Conservation (phyloP, 768 basidiomycete genomes). For the Termitomyces sp. region DNA sequence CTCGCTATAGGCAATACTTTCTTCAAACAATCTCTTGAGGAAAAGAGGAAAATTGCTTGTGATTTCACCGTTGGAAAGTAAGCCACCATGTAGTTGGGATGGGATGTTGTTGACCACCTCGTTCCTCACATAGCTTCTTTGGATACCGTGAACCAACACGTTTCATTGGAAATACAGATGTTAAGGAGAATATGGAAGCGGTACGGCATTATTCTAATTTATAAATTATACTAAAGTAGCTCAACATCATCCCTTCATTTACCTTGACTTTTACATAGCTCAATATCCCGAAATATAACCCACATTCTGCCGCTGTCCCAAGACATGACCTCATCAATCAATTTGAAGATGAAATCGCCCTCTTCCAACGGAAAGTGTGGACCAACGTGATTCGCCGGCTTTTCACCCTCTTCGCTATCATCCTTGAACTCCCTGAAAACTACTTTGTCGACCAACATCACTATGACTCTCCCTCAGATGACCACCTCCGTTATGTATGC, state of each 20-base stretch:
- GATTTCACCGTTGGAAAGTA: constrained; percentile 30
- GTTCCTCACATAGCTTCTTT: constrained; percentile 21
- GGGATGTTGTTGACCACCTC: background rate
- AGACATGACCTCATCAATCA: constrained; percentile 21
- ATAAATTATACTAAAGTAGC: background rate
- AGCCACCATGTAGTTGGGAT: background rate
- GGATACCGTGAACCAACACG: constrained; percentile 34
- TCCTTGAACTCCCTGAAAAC: constrained; percentile 46
- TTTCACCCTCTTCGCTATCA: constrained; percentile 32
- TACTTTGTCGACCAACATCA: constrained; percentile 36
- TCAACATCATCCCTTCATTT: background rate
- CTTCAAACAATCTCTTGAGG: constrained; percentile 30
- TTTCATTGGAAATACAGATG: constrained; percentile 27
- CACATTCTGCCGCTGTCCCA: constrained; percentile 12
- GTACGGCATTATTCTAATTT: background rate
- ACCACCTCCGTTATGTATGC: constrained; percentile 30
- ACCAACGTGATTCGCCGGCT: constrained; percentile 26
- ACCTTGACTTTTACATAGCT: constrained; percentile 12
- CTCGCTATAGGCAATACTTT: constrained; percentile 33
- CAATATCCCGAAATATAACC: constrained; percentile 34
- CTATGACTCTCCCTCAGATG: constrained; percentile 29
- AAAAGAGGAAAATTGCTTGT: constrained; percentile 27
- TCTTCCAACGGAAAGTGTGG: constrained; percentile 28
- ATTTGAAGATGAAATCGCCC: constrained; percentile 25
- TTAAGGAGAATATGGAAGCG: constrained; percentile 36